Evolutionary conservation across 1,284 basidiomycete genomes (phyloP).

Genomic region (Mycena citricolor): DNA sequence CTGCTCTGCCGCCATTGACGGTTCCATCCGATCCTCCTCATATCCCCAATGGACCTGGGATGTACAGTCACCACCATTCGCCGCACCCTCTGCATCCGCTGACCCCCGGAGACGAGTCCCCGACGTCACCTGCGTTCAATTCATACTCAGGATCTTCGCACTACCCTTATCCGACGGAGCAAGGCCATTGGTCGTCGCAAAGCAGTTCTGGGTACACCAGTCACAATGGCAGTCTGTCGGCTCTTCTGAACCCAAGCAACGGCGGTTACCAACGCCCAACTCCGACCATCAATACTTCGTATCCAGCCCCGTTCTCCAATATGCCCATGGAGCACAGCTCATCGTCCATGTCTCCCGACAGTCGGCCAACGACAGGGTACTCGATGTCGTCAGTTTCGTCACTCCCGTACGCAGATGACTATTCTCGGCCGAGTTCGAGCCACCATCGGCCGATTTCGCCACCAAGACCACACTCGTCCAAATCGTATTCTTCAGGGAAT

Average conservation of each 20-base stretch:
- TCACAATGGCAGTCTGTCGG: constrained; percentile 73
- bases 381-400: constrained; percentile 77
- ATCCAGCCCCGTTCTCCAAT: constrained; percentile 62
- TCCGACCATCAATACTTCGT: constrained; percentile 69
- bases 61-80: constrained; percentile 60
- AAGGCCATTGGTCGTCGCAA: constrained; percentile 55
- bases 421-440: constrained; percentile 69
- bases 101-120: constrained; percentile 65
- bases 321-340: constrained; percentile 69
- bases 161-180: constrained; percentile 56
- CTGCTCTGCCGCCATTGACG: constrained; percentile 75
- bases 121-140: constrained; percentile 54
- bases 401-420: constrained; percentile 70
- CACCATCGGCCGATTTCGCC: constrained; percentile 66
- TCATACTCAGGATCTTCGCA: constrained; percentile 55
- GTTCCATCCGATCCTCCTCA: constrained; percentile 71
- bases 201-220: constrained; percentile 54
- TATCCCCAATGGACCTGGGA: constrained; percentile 49
- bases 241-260: constrained; percentile 72
- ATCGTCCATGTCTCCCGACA: constrained; percentile 76
- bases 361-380: constrained; percentile 79
- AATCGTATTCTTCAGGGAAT: constrained; percentile 53
- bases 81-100: constrained; percentile 63
- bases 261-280: constrained; percentile 59
- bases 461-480: constrained; percentile 61